A percentile compares a stretch with the other conserved stretches of the same genome.
Conservation (phyloP, 2,329 filamentous ascomycete species). For the Cercospora sojina region DNA sequence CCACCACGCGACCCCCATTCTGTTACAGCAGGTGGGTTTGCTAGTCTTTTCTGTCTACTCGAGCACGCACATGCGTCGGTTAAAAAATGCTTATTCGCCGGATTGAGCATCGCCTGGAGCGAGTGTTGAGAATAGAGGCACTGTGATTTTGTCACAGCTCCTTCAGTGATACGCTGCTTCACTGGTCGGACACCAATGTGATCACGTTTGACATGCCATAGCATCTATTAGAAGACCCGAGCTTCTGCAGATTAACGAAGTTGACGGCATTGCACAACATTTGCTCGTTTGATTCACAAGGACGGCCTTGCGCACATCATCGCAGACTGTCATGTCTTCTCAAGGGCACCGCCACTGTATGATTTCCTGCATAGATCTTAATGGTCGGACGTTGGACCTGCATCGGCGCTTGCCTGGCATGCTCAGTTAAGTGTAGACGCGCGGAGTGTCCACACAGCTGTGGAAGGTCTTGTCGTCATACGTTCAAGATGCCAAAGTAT, state of each 20-base stretch:
- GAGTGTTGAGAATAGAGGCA: neutral
- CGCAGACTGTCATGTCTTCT: neutral
- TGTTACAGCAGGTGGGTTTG: neutral
- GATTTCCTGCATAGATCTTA: neutral
- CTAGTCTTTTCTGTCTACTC: neutral
- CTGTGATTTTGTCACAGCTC: neutral
- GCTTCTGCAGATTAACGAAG: neutral
- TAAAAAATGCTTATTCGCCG: neutral
- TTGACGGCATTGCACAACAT: neutral
- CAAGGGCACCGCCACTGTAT: neutral
- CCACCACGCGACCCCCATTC: neutral
- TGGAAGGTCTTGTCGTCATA: neutral
- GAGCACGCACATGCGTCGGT: neutral
- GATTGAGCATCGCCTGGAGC: neutral
- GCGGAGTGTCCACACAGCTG: neutral
- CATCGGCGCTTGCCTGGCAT: too few species aligned
- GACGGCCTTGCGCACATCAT: neutral
- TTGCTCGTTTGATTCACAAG: neutral
- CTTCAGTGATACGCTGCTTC: neutral
- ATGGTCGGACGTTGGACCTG: neutral
- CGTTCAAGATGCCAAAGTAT: neutral
- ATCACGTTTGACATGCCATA: neutral
- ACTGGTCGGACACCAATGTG: neutral
- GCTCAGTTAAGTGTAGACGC: neutral
- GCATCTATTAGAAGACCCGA: neutral